These are phyloP conservation scores for Polytrichum formosum DNA, from an alignment of 225 moss, liverwort and hornwort genomes.

Conservation along the genomic window DNA sequence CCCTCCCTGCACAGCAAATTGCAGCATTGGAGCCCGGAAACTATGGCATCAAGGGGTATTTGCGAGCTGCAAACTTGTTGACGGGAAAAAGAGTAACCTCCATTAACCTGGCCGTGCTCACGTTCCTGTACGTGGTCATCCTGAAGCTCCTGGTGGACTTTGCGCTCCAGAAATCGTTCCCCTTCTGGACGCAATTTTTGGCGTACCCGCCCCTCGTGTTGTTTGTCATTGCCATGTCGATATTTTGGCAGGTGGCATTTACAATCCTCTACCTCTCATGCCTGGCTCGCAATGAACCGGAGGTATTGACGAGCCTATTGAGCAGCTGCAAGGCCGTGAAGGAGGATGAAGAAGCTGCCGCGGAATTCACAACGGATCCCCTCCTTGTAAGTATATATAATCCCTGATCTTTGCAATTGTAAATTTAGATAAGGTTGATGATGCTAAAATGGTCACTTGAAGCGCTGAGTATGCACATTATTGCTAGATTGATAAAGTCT, in stretches of 20 bases:
- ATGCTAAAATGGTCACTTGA: no score
- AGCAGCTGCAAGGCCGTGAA: constrained; percentile 8
- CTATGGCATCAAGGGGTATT: constrained; percentile 26
- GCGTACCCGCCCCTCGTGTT: constrained; percentile 40
- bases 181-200: constrained; percentile 35
- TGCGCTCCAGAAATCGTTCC: constrained; percentile 29
- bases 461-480: no score
- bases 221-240: constrained; percentile 20
- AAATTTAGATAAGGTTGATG: no score
- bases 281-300: constrained; percentile 9
- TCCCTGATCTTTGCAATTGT: no score
- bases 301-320: background rate
- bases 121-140: constrained; percentile 19
- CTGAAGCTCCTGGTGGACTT: constrained; percentile 37
- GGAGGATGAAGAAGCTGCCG: background rate
- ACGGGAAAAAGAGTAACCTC: constrained; percentile 12
- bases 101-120: constrained; percentile 15
- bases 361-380: constrained; percentile 4
- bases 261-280: constrained; percentile 36
- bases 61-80: constrained; percentile 22
- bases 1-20: constrained; percentile 33
- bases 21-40: constrained; percentile 30
- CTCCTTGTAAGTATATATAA: constrained; percentile 24
- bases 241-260: constrained; percentile 48
- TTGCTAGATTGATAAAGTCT: no score